phyloP scores from a whole-genome alignment of 352 stramenopile genomes.

The Phytopythium helicoides region DNA sequence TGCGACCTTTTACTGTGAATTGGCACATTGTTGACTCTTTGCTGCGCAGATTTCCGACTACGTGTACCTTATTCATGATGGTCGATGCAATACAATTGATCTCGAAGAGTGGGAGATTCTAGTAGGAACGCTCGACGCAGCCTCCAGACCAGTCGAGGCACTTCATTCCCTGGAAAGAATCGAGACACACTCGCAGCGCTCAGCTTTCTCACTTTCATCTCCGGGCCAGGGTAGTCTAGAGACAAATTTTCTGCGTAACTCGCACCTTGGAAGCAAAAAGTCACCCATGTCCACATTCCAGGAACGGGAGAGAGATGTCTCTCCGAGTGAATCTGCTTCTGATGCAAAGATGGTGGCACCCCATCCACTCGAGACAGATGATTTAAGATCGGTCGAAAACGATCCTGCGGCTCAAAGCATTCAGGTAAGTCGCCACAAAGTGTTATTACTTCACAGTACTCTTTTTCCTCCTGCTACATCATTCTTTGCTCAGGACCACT shows the following conservation, averaged over 20 bases:
- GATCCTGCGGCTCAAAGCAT: no score
- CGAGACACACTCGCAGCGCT: conserved; percentile 2
- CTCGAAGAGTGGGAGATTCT: conserved; percentile 67
- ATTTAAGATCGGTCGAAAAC: not conserved
- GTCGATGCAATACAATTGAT: conserved; percentile 43
- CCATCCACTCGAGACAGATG: not conserved
- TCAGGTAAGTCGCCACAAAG: no score
- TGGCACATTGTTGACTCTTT: not conserved
- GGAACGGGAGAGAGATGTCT: no score
- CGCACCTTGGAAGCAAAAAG: not conserved
- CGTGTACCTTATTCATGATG: conserved; percentile 73
- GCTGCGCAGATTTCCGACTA: conserved; percentile 59
- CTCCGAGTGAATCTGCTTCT: not conserved
- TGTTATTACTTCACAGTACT: no score
- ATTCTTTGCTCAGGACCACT: no score
- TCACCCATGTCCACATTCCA: not conserved
- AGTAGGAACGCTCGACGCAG: conserved; percentile 60
- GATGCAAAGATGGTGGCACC: not conserved
- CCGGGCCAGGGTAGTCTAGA: not conserved
- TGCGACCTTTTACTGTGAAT: not conserved
- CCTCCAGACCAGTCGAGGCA: conserved; percentile 31
- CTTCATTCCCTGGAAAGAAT: not conserved
- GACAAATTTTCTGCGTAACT: no score
- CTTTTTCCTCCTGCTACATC: no score
- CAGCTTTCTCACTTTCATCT: conserved; percentile 13